These are phyloP conservation scores for Entonaema liquescens DNA, from an alignment of 495 filamentous ascomycete genomes.

Conservation along the genomic window DNA sequence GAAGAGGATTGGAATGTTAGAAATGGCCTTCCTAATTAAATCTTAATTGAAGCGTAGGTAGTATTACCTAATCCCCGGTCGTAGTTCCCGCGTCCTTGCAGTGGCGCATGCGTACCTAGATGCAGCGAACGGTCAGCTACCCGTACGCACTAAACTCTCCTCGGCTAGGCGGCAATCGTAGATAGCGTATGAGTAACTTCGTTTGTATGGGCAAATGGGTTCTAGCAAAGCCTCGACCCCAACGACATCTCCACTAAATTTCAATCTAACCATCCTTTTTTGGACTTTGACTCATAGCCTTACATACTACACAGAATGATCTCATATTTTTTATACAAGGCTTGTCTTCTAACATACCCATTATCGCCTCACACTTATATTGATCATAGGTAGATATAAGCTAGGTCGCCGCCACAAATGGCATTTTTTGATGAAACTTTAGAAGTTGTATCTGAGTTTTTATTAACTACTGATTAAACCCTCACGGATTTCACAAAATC, in stretches of 20 bases:
- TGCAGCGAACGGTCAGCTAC: background rate
- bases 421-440: slow-evolving; percentile 13
- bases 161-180: background rate
- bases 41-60: too few relatives aligned
- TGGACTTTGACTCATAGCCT: slow-evolving; percentile 35
- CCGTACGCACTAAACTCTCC: background rate
- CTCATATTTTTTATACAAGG: background rate
- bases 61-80: background rate
- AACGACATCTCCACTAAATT: slow-evolving; percentile 13
- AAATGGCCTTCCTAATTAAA: too few relatives aligned
- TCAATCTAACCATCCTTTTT: background rate
- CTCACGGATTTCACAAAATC: background rate
- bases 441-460: background rate
- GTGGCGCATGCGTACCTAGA: too few relatives aligned
- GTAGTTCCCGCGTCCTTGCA: too few relatives aligned
- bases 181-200: slow-evolving; percentile 6
- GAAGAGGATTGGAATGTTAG: too few relatives aligned
- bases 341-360: background rate
- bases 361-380: background rate
- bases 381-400: background rate
- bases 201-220: background rate
- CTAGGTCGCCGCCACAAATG: slow-evolving; percentile 21
- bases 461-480: background rate
- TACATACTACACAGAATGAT: slow-evolving; percentile 10
- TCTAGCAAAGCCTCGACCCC: background rate